Base-by-base conservation (phyloP, 2,329 filamentous ascomycete species). In the Knoxdaviesia proteae region DNA sequence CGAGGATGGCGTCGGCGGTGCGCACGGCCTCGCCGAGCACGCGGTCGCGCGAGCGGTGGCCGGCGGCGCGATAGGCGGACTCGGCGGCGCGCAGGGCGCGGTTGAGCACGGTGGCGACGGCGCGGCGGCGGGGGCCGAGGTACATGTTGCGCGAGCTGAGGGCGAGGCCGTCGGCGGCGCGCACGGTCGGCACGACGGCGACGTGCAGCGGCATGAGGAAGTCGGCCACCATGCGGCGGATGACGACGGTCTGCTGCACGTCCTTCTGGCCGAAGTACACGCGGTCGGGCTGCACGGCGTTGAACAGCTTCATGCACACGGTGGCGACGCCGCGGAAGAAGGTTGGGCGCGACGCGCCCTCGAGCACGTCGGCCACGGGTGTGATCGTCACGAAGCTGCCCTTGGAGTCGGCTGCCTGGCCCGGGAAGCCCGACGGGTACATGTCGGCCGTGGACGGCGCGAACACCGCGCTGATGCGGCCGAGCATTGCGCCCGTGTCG, bases 241-340 rank as follows among this genome's bases (percentile, higher is more conserved):
- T 82, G 7, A 98, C 73, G 11, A 93, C 82, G 0, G 86, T 93
- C 61, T 98, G 90, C 64, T 98, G 90, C 20, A 94, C 76, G 58
- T 98, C 90, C 62, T 98, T 98, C 59, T 96, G 90, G 4, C 90
- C 90, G 63, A 98, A 94, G 61, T 94, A 87, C 20, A 81, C 80
- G 5, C 70, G 66, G 46, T 84, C 77, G 0, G 81, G 77, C 52
- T 63, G 62, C 11, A 64, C 59, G 20, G 62, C 57, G 48, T 63
- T 64, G 55, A 65, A 64, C 30, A 65, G 58, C 58, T 90, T 98
- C 73, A 88, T 90, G 63, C 87, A 94, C 2, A 98, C 80, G 1
- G 90, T 98, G 20, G 90, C 87, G 34, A 98, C 90, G 36, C 90
- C 90, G 40, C 90, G 72, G 62, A 98, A 98, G 60, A 98, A 98